Evolutionary conservation across 2,329 filamentous ascomycete species (phyloP).

Genomic region (Fusarium haematococcum): DNA sequence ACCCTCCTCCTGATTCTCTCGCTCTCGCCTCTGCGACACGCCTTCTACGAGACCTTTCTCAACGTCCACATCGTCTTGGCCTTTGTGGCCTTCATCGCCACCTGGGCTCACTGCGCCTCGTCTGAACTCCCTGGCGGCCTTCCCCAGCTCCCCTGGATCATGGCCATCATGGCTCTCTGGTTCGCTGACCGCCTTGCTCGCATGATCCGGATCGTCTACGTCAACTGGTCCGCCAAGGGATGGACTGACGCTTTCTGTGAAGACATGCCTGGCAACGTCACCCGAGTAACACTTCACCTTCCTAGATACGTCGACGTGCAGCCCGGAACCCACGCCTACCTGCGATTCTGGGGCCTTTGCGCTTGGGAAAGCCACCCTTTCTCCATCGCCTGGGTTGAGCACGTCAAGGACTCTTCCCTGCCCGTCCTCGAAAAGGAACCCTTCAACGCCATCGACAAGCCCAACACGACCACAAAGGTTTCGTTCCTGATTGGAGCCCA

Average conservation of each 20-base stretch:
- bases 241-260: constrained; percentile 76
- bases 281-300: constrained; percentile 76
- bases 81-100: constrained; percentile 73
- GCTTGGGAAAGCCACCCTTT: constrained; percentile 83
- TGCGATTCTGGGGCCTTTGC: constrained; percentile 75
- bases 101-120: constrained; percentile 82
- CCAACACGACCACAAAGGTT: constrained; percentile 66
- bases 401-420: constrained; percentile 57
- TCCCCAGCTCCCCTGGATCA: constrained; percentile 79
- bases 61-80: constrained; percentile 85
- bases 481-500: constrained; percentile 90
- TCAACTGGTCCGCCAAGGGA: constrained; percentile 71
- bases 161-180: constrained; percentile 83
- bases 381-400: constrained; percentile 80
- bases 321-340: constrained; percentile 80
- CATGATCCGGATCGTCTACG: constrained; percentile 71
- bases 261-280: constrained; percentile 75
- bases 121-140: constrained; percentile 74
- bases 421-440: constrained; percentile 57
- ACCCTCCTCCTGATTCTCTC: constrained; percentile 76
- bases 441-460: constrained; percentile 54
- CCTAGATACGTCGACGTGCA: constrained; percentile 74
- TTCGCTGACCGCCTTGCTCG: constrained; percentile 75
- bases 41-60: constrained; percentile 97
- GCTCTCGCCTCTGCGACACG: constrained; percentile 85